Evolutionary conservation across 495 filamentous ascomycete genomes (phyloP).

Genomic region (Penicillium tannophilum): DNA sequence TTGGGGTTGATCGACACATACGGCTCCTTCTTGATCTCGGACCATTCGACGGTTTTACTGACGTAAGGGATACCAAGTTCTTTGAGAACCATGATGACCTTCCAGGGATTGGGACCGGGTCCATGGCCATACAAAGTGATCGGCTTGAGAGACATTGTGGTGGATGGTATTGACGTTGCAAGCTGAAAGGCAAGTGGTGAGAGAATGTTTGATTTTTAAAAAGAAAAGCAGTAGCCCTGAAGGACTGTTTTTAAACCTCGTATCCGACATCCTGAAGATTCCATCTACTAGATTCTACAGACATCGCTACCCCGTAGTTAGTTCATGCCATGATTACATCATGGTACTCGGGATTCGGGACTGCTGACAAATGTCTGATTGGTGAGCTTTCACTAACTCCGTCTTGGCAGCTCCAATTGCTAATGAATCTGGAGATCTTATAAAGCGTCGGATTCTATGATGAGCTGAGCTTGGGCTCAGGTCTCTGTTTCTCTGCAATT

Average conservation of each 20-base stretch:
- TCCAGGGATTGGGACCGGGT: conserved; percentile 63
- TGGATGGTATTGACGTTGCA: neutral
- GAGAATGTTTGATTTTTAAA: neutral
- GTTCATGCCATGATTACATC: neutral
- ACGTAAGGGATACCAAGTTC: conserved; percentile 64
- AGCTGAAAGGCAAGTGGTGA: neutral
- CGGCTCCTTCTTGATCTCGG: conserved; percentile 57
- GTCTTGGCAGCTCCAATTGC: conserved; percentile 14
- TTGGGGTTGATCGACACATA: conserved; percentile 69
- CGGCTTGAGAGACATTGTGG: conserved; percentile 46
- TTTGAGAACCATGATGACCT: conserved; percentile 63
- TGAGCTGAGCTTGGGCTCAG: neutral
- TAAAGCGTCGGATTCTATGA: neutral
- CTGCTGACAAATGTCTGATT: neutral
- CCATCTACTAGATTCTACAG: neutral
- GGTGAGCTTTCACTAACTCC: neutral
- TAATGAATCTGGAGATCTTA: neutral
- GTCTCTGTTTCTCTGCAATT: neutral
- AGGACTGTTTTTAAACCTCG: neutral
- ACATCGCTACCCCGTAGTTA: neutral
- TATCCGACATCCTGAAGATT: neutral
- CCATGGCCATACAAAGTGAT: conserved; percentile 45
- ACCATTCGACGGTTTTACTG: conserved; percentile 39
- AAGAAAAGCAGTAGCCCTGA: neutral
- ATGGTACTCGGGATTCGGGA: neutral